Conservation (phyloP, 306 rosid genomes). For the Lithocarpus polystachyus region DNA sequence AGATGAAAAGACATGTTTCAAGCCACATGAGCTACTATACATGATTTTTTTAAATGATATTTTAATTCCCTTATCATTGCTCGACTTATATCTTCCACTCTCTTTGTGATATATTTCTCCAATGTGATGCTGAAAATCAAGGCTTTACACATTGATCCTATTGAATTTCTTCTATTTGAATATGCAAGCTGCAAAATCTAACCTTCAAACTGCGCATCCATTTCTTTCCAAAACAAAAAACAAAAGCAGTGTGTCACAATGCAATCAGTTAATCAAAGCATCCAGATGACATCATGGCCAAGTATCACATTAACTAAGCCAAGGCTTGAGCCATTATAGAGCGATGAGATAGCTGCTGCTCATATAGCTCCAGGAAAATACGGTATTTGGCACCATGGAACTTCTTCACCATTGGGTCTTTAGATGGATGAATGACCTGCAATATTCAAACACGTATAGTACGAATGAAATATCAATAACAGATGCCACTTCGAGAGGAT, state of each 20-base stretch:
- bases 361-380: conserved; percentile 74
- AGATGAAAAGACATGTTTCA: too few relatives aligned
- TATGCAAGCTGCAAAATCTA: not conserved
- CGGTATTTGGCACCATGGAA: conserved; percentile 81
- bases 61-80: not conserved
- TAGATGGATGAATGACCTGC: conserved; percentile 79
- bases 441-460: conserved; percentile 14
- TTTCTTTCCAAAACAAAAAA: not conserved
- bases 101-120: not conserved
- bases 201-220: not conserved
- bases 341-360: conserved; percentile 72
- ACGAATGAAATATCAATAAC: not conserved
- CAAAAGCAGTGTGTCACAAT: not conserved
- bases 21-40: too few relatives aligned
- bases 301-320: conserved; percentile 32
- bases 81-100: not conserved
- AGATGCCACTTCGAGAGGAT: not conserved
- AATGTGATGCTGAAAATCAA: not conserved
- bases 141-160: not conserved
- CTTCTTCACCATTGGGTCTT: conserved; percentile 74
- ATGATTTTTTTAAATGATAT: not conserved
- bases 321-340: conserved; percentile 73
- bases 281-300: conserved; percentile 11
- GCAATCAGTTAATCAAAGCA: not conserved
- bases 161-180: not conserved